Evolutionary conservation across 306 rosid species (phyloP), one percentile per base, ranked within the genome.

Genomic region (Prunus mongolica): DNA sequence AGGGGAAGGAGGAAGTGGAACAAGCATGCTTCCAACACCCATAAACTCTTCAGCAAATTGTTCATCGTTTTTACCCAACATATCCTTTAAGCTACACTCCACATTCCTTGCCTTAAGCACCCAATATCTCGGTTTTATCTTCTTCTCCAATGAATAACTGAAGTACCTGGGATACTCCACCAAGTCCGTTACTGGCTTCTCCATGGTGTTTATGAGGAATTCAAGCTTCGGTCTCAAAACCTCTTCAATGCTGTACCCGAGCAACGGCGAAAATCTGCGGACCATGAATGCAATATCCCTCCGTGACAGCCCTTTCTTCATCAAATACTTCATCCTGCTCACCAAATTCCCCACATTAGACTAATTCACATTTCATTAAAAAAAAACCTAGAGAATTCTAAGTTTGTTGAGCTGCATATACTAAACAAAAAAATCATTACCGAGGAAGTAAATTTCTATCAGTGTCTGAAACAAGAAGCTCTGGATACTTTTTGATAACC

Each of bases 81-180:
- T 94, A 52, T 89, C 97, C 80, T 87, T 85, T 79, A 94, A 86
- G 76, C 92, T 88, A 73, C 87, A 90, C 69, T 90, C 79, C 12
- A 90, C 78, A 79, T 90, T 87, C 77, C 87, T 87, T 73, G 79
- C 85, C 78, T 84, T 90, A 18, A 92, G 84, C 71, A 83, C 87
- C 88, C 88, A 76, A 76, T 74, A 90, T 80, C 98, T 92, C 55
- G 98, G 96, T 72, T 89, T 89, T 81, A 94, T 94, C 92, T 81
- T 92, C 86, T 89, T 89, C 81, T 90, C 95, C 79, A 90, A 81
- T n/a, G 97, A 94, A 86, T 92, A 89, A 88, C 98, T 94, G 75
- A 94, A 92, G 79, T 86, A 90, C 84, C 97, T 86, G 14, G 98
- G 97, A 87, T 90, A 94, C 4, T 73, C 88, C 58, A 92, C 97